Conservation (phyloP, 257 asterid genomes). For the Solanum lycopersicoides region DNA sequence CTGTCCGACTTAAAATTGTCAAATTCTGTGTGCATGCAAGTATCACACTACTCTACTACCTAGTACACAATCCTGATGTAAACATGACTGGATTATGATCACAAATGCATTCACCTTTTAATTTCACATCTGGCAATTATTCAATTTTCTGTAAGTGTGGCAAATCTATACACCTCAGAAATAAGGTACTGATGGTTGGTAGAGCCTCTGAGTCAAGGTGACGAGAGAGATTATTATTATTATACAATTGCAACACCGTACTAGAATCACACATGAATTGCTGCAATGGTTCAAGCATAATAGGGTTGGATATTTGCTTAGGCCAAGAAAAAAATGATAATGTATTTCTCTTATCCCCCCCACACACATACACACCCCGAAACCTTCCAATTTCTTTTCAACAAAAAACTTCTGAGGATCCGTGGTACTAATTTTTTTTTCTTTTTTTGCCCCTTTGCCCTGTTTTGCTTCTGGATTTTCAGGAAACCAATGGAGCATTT, state of each 20-base stretch:
- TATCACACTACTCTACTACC: background rate
- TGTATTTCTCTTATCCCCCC: background rate
- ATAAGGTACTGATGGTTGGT: background rate
- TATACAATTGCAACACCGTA: background rate
- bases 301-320: background rate
- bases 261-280: background rate
- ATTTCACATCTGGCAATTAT: background rate
- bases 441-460: background rate
- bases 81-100: background rate
- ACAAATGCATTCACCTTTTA: background rate
- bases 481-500: conserved; percentile 79
- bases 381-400: background rate
- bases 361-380: background rate
- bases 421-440: background rate
- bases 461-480: conserved; percentile 4
- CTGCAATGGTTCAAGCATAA: background rate
- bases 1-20: background rate
- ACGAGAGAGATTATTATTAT: background rate
- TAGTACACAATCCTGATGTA: background rate
- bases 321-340: background rate
- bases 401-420: background rate
- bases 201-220: background rate
- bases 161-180: background rate
- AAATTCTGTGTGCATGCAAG: background rate
- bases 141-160: background rate